Percentiles rank a stretch among this genome's conserved stretches.
Evolutionary conservation across 306 rosid genomes (phyloP).

Genomic region (Trifolium fragiferum): DNA sequence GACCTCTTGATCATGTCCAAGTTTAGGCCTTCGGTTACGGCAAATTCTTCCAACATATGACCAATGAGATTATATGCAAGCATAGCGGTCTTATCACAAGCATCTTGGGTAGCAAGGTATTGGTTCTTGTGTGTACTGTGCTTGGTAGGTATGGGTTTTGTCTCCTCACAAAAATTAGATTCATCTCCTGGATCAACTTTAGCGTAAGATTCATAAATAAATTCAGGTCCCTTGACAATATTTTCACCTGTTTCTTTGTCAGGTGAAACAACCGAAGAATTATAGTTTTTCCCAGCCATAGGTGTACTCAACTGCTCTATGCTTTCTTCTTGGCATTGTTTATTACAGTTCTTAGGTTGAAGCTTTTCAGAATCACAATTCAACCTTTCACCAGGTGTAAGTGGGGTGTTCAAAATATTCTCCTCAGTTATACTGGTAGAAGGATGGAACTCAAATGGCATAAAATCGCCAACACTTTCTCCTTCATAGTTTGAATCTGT

Average conservation of each 20-base stretch:
- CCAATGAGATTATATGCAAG: constrained; percentile 70
- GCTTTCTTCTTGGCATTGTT: constrained; percentile 31
- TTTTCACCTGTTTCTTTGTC: constrained; percentile 33
- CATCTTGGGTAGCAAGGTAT: constrained; percentile 70
- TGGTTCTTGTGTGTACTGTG: constrained; percentile 50
- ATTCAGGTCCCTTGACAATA: constrained; percentile 31
- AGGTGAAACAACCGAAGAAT: constrained; percentile 30
- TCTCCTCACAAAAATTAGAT: constrained; percentile 34
- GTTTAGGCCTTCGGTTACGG: constrained; percentile 50
- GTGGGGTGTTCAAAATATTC: not conserved
- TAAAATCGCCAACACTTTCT: constrained; percentile 72
- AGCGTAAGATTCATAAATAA: constrained; percentile 12
- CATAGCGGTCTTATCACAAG: constrained; percentile 79
- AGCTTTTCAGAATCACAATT: constrained; percentile 34
- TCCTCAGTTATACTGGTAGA: constrained; percentile 36
- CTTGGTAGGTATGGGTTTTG: constrained; percentile 24
- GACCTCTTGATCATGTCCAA: constrained; percentile 46
- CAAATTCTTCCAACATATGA: constrained; percentile 62
- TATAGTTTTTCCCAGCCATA: not conserved
- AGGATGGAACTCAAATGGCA: constrained; percentile 41
- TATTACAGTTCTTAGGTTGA: constrained; percentile 24
- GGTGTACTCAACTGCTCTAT: constrained; percentile 5
- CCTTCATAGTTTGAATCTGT: constrained; percentile 38
- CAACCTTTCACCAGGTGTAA: constrained; percentile 16
- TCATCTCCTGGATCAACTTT: constrained; percentile 25